Conservation (phyloP, 306 rosid genomes). For the Luffa aegyptiaca region DNA sequence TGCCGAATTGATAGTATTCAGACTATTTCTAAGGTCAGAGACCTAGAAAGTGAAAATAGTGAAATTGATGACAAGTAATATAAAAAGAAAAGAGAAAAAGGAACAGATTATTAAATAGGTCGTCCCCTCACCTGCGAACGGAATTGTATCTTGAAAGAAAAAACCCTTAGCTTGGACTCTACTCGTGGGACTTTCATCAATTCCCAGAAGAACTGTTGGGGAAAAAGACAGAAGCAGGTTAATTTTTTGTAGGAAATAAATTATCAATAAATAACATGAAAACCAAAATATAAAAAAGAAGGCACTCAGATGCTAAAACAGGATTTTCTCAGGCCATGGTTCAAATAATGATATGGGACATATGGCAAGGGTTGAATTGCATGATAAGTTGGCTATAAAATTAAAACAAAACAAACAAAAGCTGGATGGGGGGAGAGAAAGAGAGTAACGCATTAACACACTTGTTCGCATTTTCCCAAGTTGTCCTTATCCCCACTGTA, state of each 20-base stretch:
- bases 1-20: conserved; percentile 60
- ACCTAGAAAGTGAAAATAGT: conserved; percentile 44
- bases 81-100: conserved; percentile 8
- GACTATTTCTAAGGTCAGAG: conserved; percentile 64
- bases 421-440: neutral
- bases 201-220: conserved; percentile 62
- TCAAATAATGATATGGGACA: neutral
- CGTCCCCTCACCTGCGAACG: conserved; percentile 53
- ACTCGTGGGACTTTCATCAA: conserved; percentile 91
- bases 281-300: neutral
- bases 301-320: conserved; percentile 4
- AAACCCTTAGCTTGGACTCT: conserved; percentile 83
- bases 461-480: conserved; percentile 94
- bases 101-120: conserved; percentile 11
- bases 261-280: neutral
- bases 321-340: conserved; percentile 1
- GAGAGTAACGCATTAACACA: conserved; percentile 16
- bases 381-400: neutral
- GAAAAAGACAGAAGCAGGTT: conserved; percentile 12
- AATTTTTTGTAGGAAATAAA: conserved; percentile 1
- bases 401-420: neutral
- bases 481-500: conserved; percentile 72
- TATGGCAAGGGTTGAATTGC: neutral
- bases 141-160: conserved; percentile 84
- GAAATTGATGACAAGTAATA: conserved; percentile 13